phyloP scores from a whole-genome alignment of 164 flowering plant genomes.

The Nymphaea colorata region DNA sequence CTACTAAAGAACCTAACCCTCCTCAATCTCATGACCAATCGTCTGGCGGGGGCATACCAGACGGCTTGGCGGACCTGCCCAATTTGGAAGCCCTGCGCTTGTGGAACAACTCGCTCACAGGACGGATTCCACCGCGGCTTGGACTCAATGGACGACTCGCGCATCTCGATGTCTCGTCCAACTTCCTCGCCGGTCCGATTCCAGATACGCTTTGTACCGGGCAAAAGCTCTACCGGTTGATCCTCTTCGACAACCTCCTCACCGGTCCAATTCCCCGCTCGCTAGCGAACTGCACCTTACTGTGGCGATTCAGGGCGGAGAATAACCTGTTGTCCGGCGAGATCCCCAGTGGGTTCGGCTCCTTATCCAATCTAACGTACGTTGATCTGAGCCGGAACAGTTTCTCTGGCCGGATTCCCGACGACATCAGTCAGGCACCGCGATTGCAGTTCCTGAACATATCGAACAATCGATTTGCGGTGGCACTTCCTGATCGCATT shows the following conservation, averaged over 20 bases:
- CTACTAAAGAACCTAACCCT: conserved; percentile 28
- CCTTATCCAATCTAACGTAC: conserved; percentile 40
- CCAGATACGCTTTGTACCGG: conserved; percentile 61
- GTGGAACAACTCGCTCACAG: conserved; percentile 72
- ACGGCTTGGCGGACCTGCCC: conserved; percentile 53
- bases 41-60: conserved; percentile 49
- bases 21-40: conserved; percentile 45
- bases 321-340: conserved; percentile 56
- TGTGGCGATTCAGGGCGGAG: conserved; percentile 47
- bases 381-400: conserved; percentile 65
- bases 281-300: conserved; percentile 49
- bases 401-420: conserved; percentile 56
- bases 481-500: conserved; percentile 37
- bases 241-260: conserved; percentile 66
- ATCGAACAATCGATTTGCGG: conserved; percentile 39
- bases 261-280: conserved; percentile 29
- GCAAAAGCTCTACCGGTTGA: conserved; percentile 40
- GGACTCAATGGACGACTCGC: conserved; percentile 47
- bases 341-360: conserved; percentile 59
- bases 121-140: conserved; percentile 50
- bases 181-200: conserved; percentile 57
- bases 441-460: conserved; percentile 43
- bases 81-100: conserved; percentile 39
- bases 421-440: conserved; percentile 40
- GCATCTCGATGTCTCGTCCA: conserved; percentile 65